Evolutionary conservation across 495 filamentous ascomycete genomes (phyloP).

Genomic region (Aspergillus steynii): DNA sequence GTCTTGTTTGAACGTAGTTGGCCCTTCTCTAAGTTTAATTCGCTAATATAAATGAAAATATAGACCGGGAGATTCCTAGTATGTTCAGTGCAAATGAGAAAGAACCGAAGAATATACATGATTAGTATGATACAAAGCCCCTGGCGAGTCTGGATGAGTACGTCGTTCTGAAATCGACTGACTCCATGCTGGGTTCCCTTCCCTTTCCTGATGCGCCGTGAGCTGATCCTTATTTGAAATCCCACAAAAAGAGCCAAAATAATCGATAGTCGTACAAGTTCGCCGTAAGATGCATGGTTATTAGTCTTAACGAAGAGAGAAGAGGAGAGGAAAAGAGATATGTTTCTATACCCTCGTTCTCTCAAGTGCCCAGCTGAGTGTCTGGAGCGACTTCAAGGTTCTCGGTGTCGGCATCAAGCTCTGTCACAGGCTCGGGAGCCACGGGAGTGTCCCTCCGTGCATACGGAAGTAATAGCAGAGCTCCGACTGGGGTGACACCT

Average conservation of each 20-base stretch:
- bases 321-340: background rate
- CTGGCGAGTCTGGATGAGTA: too few relatives aligned
- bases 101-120: background rate
- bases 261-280: background rate
- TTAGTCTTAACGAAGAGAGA: background rate
- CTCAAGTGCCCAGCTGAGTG: background rate
- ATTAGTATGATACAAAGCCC: background rate
- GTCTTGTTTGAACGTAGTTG: background rate
- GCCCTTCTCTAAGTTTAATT: background rate
- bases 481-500: constrained; percentile 61
- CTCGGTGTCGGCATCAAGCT: constrained; percentile 18
- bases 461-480: constrained; percentile 47
- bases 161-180: background rate
- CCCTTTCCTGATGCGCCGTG: background rate
- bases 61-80: background rate
- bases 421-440: constrained; percentile 11
- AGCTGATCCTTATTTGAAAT: background rate
- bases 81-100: background rate
- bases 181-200: background rate
- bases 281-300: background rate
- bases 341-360: background rate
- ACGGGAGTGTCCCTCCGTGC: constrained; percentile 26
- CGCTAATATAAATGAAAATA: background rate
- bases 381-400: constrained; percentile 5
- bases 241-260: background rate